Evolutionary conservation across 1,139 yeast species (phyloP), one percentile per base, ranked within the genome.

Genomic region (Magnusiomyces clavatus): DNA sequence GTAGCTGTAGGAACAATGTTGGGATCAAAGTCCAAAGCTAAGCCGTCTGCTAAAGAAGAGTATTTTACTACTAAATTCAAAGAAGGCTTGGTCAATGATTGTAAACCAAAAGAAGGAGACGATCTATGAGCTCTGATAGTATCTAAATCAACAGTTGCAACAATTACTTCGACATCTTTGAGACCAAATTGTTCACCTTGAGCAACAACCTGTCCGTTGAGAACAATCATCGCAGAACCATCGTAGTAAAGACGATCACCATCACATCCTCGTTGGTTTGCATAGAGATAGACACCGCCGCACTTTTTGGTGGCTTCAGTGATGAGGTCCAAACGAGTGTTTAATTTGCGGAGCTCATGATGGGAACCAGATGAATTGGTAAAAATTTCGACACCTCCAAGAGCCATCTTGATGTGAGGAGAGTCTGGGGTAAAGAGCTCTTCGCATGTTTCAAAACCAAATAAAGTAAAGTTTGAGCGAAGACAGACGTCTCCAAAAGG

Each of bases 361-460:
- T 92, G 99, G 12, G 96, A 86, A 1, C 98, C 99, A 29, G 95
- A 83, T 1, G 97, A 89, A 67, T 92, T 92, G 48, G 97, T 89
- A 63, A 92, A 78, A 61, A 92, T 89, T 68, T 92, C 99, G 14
- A 90, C 96, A 48, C 99, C 99, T 67, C 89, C 97, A 42, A 92
- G 73, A 0, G 96, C 81, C 87, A 92, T 82, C 36, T 81, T 80
- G 55, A 92, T 86, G 66, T 92, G 97, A 2, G 99, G 98, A 10
- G 96, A 83, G 59, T 88, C 84, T 0, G 98, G 98, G 0, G 99
- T 92, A 69, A 92, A 92, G 54, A 92, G 74, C 68, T 92, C 99
- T 66, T 92, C 99, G 67, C 99, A 92, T 1, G 98, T 92, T 69
- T 92, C 99, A 52, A 90, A 88, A 12, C 98, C 99, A 56, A 92